Evolutionary conservation across 2,329 filamentous ascomycete genomes (phyloP).

Genomic region (Colletotrichum neosansevieriae): DNA sequence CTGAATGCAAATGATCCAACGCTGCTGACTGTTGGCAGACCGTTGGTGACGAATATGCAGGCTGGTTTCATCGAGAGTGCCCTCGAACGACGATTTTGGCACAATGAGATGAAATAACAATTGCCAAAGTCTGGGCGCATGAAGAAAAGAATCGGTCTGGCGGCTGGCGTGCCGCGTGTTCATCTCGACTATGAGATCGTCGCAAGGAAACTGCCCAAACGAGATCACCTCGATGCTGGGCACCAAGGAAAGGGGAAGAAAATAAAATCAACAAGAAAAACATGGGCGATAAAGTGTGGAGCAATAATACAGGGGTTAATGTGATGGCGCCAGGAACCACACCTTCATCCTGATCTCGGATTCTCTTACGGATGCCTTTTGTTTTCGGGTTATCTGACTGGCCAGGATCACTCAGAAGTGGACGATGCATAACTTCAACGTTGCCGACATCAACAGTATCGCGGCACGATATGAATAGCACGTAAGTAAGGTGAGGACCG

Average conservation of each 20-base stretch:
- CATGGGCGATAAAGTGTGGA: constrained; percentile 29
- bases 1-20: background rate
- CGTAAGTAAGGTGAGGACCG: background rate
- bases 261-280: constrained; percentile 13
- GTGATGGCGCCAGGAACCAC: constrained; percentile 17
- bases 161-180: constrained; percentile 30
- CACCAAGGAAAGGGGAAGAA: constrained; percentile 8
- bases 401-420: background rate
- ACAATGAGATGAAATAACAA: constrained; percentile 12
- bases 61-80: constrained; percentile 34
- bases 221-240: constrained; percentile 6
- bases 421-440: background rate
- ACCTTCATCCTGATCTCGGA: constrained; percentile 8
- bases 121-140: constrained; percentile 23
- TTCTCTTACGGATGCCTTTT: background rate
- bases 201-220: constrained; percentile 26
- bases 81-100: constrained; percentile 21
- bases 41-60: constrained; percentile 18
- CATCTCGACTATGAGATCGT: constrained; percentile 36
- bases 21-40: constrained; percentile 2
- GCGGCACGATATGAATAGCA: background rate
- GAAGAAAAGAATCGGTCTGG: constrained; percentile 29
- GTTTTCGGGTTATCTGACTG: background rate
- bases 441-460: too few species aligned
- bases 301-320: constrained; percentile 19